Evolutionary conservation across 2,329 filamentous ascomycete genomes (phyloP).

Genomic region (Xylaria multiplex): DNA sequence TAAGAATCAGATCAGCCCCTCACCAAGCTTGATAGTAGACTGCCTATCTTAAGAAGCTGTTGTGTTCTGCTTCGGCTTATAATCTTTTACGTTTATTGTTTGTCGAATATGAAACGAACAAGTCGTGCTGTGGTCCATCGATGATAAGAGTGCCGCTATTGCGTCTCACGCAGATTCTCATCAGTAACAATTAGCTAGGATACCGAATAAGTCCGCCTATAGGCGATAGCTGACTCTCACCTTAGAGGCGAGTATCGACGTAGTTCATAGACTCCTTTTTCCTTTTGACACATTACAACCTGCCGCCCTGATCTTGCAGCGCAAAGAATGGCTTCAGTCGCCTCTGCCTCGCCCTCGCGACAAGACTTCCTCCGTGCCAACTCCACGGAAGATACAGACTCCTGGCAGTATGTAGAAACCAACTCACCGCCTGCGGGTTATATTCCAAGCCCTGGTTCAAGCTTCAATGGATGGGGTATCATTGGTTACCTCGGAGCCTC

Average conservation of each 20-base stretch:
- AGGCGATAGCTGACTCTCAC: background rate
- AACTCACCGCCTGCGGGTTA: conserved; percentile 53
- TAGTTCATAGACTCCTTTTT: background rate
- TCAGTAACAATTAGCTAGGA: background rate
- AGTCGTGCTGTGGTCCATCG: conserved; percentile 2
- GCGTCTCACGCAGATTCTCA: background rate
- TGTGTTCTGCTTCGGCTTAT: background rate
- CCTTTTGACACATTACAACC: conserved; percentile 1
- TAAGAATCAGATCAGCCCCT: conserved; percentile 5
- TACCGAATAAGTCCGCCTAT: background rate
- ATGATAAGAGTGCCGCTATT: background rate
- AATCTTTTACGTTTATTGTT: background rate
- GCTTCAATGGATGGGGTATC: conserved; percentile 61
- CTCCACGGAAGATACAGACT: conserved; percentile 50
- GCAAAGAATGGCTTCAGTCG: conserved; percentile 48
- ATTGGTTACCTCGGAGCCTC: conserved; percentile 53
- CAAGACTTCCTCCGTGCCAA: conserved; percentile 44
- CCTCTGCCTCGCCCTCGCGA: conserved; percentile 47
- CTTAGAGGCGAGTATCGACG: background rate
- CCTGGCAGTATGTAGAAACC: conserved; percentile 49
- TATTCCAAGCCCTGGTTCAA: conserved; percentile 62
- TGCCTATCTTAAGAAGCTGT: conserved; percentile 1
- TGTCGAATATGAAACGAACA: background rate
- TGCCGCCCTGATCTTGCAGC: conserved; percentile 8
- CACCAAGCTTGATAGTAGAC: conserved; percentile 8